Evolutionary conservation across 2,329 filamentous ascomycete genomes (phyloP), one percentile per base, ranked within the genome.

Genomic region (Talaromyces sp.): DNA sequence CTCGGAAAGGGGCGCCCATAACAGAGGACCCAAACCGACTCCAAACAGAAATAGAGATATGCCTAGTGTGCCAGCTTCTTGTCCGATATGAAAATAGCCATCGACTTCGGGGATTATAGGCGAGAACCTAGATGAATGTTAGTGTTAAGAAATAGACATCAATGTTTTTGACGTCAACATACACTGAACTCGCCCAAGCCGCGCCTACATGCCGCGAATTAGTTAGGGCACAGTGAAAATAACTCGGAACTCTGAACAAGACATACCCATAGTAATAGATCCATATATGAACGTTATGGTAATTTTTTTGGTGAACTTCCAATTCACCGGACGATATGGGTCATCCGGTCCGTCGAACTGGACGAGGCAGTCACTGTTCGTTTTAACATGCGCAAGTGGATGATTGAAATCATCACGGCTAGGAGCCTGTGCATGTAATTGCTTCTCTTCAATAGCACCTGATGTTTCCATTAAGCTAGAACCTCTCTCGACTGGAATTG

Each of bases 331-430:
- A 1, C 77, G 76, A 65, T 88, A 88, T 0, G 83, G 83, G 67
- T 90, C 87, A 53, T 86, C 80, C 0, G 76, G 76, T 1, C 86
- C 85, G 35, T 89, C 86, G 60, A 89, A 90, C 53, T 88, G 83
- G 25, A 89, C 67, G 8, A 46, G n/a, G 17, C 19, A n/a, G 15
- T 39, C 36, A 8, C 36, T 17, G 36, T 39, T n/a, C n/a, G 36
- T 39, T 8, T 39, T 17, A 15, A 39, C n/a, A 39, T 39, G 36
- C 36, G n/a, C 36, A 3, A 39, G 36, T 39, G 15, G 36, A 10
- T 39, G 36, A 39, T n/a, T n/a, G n/a, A n/a, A n/a, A n/a, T n/a
- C n/a, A n/a, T n/a, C n/a, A n/a, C n/a, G n/a, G n/a, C n/a, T n/a
- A n/a, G n/a, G n/a, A n/a, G n/a, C n/a, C n/a, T n/a, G n/a, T n/a